Evolutionary conservation across 352 stramenopile genomes (phyloP).

Genomic region (Globisporangium paddicum): DNA sequence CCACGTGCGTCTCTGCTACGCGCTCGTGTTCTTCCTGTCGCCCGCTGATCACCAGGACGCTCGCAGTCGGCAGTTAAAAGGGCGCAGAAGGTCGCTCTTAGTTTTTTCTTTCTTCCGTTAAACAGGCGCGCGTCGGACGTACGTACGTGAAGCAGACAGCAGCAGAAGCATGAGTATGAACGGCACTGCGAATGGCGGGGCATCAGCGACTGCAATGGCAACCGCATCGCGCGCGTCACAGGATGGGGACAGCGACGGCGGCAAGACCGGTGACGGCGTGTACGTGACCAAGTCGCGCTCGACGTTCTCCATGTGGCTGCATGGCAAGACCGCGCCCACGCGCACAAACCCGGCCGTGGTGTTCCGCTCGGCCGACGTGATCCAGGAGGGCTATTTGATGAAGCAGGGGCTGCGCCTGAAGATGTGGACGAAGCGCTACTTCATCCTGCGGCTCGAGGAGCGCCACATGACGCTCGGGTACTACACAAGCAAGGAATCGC

Average conservation of each 20-base stretch:
- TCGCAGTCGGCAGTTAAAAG: background rate
- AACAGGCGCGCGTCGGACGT: background rate
- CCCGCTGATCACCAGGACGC: too few species aligned
- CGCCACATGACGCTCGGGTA: slow-evolving; percentile 86
- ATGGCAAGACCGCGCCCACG: slow-evolving; percentile 62
- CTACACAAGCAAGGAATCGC: slow-evolving; percentile 80
- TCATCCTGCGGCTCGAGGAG: slow-evolving; percentile 83
- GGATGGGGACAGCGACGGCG: slow-evolving; percentile 13
- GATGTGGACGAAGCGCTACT: slow-evolving; percentile 82
- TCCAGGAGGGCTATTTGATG: slow-evolving; percentile 81
- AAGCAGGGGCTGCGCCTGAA: slow-evolving; percentile 80
- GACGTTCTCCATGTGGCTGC: slow-evolving; percentile 83
- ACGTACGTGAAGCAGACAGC: slow-evolving; percentile 3
- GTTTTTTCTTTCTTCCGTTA: background rate
- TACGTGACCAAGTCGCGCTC: slow-evolving; percentile 85
- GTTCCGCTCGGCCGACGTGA: slow-evolving; percentile 79
- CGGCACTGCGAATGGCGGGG: background rate
- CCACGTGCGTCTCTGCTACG: background rate
- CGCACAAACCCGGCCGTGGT: slow-evolving; percentile 49
- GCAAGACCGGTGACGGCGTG: slow-evolving; percentile 46
- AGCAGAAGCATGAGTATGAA: slow-evolving; percentile 1
- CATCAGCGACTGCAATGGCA: background rate
- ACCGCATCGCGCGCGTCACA: slow-evolving; percentile 4
- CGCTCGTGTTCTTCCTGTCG: background rate
- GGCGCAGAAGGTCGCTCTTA: background rate